Evolutionary conservation across 106 monocot genomes (phyloP), one percentile per base, ranked within the genome.

Genomic region (Platanthera guangdongensis): DNA sequence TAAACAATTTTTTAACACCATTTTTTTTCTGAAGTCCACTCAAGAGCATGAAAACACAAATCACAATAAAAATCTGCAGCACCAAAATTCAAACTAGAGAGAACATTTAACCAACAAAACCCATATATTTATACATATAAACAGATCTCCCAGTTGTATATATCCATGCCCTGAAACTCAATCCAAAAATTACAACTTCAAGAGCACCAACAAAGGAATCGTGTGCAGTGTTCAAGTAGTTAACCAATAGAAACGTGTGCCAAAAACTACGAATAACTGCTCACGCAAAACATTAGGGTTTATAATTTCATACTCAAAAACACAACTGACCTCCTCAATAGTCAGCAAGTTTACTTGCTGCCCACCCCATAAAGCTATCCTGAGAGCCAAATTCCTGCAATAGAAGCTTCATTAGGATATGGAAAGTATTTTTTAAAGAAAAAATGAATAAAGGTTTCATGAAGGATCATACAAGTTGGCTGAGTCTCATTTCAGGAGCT

Each of bases 351-450:
- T 85, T 85, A n/a, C 51, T 62, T 46, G 75, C 82, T 54, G 80
- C 78, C 78, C 85, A 93, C 60, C 78, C 82, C 50, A 87, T 57
- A 78, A 87, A 86, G 71, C 85, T 91, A 54, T 96, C 95, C 55
- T 96, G 95, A 3, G 93, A 96, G 76, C 88, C 92, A 80, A 93
- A 93, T 69, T 96, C 95, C 95, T 96, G 83, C 59, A 86, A 71
- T 8, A 73, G 48, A 85, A 30, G 25, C 50, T 5, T 18, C 15
- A 30, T 30, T 18, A 67, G 39, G 46, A 47, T 11, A 5, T 49
- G 52, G 22, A 51, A 74, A 0, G 14, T 19, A 13, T n/a, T 52
- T 14, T 64, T 3, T 49, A n/a, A 65, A 62, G 19, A 16, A 39
- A 14, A 21, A 22, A 12, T 28, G 51, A 15, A 14, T 47, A 12